Conservation (phyloP, 108 stramenopile species). For the Fragilariopsis cylindrus region DNA sequence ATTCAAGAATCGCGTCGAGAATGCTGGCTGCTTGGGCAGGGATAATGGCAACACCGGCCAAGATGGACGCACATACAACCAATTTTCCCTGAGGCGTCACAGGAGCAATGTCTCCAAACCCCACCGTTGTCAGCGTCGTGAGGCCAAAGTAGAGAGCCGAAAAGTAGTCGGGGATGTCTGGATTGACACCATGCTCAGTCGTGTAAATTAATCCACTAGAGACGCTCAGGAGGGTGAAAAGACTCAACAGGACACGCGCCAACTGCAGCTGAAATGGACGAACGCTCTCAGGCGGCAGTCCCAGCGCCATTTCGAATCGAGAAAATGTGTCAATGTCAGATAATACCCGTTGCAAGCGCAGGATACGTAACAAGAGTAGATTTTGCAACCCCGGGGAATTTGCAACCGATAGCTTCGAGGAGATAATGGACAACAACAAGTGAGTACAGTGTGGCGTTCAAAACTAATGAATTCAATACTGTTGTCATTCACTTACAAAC, state of each 20-base stretch:
- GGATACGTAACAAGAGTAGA: slow-evolving; percentile 59
- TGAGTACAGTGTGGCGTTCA: not conserved
- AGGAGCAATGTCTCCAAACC: slow-evolving; percentile 83
- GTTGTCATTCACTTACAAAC: not conserved
- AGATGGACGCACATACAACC: slow-evolving; percentile 64
- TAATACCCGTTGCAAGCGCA: slow-evolving; percentile 77
- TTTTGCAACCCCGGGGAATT: slow-evolving; percentile 45
- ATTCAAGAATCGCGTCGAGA: slow-evolving; percentile 40
- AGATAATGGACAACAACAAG: not conserved
- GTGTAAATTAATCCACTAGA: slow-evolving; percentile 79
- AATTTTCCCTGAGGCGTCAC: slow-evolving; percentile 65
- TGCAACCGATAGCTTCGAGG: not conserved
- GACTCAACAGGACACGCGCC: slow-evolving; percentile 65
- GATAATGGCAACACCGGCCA: slow-evolving; percentile 77
- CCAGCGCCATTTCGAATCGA: slow-evolving; percentile 47
- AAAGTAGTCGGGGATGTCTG: slow-evolving; percentile 73
- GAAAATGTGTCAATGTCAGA: slow-evolving; percentile 61
- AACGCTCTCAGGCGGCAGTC: not conserved
- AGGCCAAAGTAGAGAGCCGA: slow-evolving; percentile 82
- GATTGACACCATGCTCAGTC: slow-evolving; percentile 74
- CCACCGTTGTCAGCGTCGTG: slow-evolving; percentile 60
- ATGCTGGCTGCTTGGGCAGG: slow-evolving; percentile 71
- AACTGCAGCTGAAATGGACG: slow-evolving; percentile 67
- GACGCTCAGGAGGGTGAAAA: slow-evolving; percentile 76
- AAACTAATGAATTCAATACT: not conserved